Evolutionary conservation across 306 rosid species (phyloP), one percentile per base, ranked within the genome.

Genomic region (Urtica urens): DNA sequence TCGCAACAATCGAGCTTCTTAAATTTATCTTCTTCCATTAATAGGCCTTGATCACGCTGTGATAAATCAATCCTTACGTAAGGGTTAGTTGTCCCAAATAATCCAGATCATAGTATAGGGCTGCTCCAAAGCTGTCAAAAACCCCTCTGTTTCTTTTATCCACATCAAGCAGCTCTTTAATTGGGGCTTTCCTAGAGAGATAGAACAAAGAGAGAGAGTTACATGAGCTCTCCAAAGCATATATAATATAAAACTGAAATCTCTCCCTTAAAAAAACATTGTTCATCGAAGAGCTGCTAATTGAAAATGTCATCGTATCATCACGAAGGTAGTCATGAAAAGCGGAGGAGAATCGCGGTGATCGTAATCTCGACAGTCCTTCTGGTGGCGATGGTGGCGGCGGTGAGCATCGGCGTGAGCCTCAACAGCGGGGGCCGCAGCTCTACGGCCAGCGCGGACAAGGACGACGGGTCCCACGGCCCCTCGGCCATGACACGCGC

Each of bases 301-400:
- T 26, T 5, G 23, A 38, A 30, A 67, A 82, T 66, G 74, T 15
- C 43, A 4, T 17, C 38, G 15, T 57, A 34, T 8, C 69, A 54
- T 4, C 70, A 69, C 28, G 13, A 30, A 10, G 40, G n/a, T 35
- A 13, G 37, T 31, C 37, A 31, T 2, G 8, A 49, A 6, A 60
- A 23, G 37, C 67, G 5, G 20, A 77, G 19, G 51, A 58, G 83
- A 25, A 3, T 33, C 1, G 48, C 60, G 18, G 56, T 66, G 2
- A 49, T 67, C 10, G 67, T 59, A 12, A 47, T 80, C 1, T 87
- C 88, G 0, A 51, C 72, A 6, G 3, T 76, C 38, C 54, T 83
- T 6, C 47, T 87, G 28, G 76, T 87, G 30, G 80, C 92, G 0
- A 69, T 87, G 87, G 86, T 81, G 21, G 76, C 69, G 0, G 93